phyloP scores from a whole-genome alignment of 805 yeast species.

The Pichia paraexigua region DNA sequence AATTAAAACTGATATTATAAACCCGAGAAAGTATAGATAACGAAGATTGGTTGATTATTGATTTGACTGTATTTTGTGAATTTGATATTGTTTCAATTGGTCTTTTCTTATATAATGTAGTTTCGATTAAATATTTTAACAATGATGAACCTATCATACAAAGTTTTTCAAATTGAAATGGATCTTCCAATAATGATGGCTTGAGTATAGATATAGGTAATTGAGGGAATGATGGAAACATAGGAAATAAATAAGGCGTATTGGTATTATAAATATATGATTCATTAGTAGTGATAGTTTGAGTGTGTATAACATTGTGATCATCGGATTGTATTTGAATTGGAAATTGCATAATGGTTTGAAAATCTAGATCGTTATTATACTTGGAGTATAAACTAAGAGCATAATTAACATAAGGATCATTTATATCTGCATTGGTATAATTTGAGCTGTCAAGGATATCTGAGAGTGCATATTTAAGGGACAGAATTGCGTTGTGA shows the following conservation, averaged over 20 bases:
- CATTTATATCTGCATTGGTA: constrained; percentile 1
- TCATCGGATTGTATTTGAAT: background rate
- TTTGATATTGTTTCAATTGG: background rate
- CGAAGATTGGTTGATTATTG: constrained; percentile 1
- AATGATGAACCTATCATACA: constrained; percentile 4
- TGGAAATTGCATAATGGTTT: background rate
- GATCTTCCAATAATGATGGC: background rate
- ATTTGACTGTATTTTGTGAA: background rate
- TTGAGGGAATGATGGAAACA: constrained; percentile 4
- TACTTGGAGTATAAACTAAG: constrained; percentile 3
- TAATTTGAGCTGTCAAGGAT: constrained; percentile 1
- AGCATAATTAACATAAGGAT: constrained; percentile 4
- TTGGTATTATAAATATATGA: background rate
- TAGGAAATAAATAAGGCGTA: background rate
- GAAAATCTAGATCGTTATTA: constrained; percentile 5
- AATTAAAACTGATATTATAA: constrained; percentile 5
- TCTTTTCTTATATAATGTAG: background rate
- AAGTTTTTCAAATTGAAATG: background rate
- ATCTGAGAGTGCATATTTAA: constrained; percentile 1
- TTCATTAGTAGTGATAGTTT: background rate
- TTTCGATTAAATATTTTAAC: background rate
- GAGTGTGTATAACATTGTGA: background rate
- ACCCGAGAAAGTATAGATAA: background rate
- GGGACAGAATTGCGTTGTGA: background rate
- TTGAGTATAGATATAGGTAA: background rate